Percentiles rank a stretch among this genome's conserved stretches.
Conservation (phyloP, 169 alveolate genomes). For the Cryptosporidium canis region DNA sequence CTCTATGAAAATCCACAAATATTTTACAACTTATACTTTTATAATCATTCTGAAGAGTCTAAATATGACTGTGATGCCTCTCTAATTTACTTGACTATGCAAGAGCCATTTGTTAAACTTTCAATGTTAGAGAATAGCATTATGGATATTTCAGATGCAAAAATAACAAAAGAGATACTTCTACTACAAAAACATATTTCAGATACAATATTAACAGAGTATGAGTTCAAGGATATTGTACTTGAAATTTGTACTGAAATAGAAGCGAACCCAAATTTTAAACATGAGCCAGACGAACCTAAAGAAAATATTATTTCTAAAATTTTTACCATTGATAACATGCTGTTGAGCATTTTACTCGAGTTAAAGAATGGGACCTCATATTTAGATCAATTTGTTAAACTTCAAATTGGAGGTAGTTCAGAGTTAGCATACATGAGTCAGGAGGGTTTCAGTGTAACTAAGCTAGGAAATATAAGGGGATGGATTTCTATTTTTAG, state of each 20-base stretch:
- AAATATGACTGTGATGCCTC: slow-evolving; percentile 38
- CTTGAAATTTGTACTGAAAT: slow-evolving; percentile 20
- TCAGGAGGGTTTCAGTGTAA: not conserved
- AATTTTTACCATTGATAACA: not conserved
- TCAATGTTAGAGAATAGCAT: not conserved
- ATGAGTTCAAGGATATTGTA: slow-evolving; percentile 5
- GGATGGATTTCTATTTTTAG: slow-evolving; percentile 35
- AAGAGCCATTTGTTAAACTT: slow-evolving; percentile 29
- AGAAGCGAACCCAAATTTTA: slow-evolving; percentile 1
- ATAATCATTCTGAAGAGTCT: slow-evolving; percentile 2
- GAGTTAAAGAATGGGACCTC: not conserved
- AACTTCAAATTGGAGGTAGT: not conserved
- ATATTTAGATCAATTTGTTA: not conserved
- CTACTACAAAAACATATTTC: slow-evolving; percentile 4
- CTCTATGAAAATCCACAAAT: not conserved
- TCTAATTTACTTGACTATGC: slow-evolving; percentile 31
- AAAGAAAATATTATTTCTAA: slow-evolving; percentile 4
- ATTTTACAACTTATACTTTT: slow-evolving; percentile 25
- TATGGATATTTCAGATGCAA: slow-evolving; percentile 9
- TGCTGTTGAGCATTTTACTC: not conserved
- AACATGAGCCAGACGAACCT: not conserved
- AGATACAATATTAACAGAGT: not conserved
- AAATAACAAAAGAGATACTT: slow-evolving; percentile 4
- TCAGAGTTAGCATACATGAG: not conserved
- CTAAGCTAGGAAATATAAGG: not conserved